A percentile compares a stretch with the other conserved stretches of the same genome.
Conservation (phyloP, 2,329 filamentous ascomycete genomes). For the Mycosphaerella sp. region DNA sequence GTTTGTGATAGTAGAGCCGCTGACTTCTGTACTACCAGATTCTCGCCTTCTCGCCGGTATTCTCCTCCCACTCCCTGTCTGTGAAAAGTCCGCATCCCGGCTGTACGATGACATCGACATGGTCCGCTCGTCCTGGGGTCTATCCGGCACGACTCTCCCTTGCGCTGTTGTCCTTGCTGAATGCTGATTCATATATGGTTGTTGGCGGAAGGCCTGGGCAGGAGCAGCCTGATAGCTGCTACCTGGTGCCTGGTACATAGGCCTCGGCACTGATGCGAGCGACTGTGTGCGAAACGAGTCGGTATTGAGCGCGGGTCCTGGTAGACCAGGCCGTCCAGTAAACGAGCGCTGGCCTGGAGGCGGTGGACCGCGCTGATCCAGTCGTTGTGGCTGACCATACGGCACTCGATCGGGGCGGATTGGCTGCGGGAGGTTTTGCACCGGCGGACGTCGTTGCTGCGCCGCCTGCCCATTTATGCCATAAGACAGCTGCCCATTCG, state of each 20-base stretch:
- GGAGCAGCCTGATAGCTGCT: constrained; percentile 55
- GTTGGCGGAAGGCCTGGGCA: constrained; percentile 70
- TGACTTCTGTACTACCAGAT: constrained; percentile 36
- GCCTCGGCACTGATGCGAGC: constrained; percentile 69
- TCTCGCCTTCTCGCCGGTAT: constrained; percentile 71
- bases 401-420: constrained; percentile 59
- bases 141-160: constrained; percentile 82
- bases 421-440: constrained; percentile 54
- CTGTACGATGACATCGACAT: constrained; percentile 92
- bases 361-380: constrained; percentile 54
- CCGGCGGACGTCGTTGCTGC: constrained; percentile 38
- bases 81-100: constrained; percentile 67
- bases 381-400: constrained; percentile 66
- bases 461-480: constrained; percentile 32
- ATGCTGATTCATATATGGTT: constrained; percentile 60
- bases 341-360: constrained; percentile 41
- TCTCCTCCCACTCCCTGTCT: constrained; percentile 87
- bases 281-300: constrained; percentile 92
- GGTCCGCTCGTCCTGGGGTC: constrained; percentile 74
- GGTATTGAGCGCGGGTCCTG: constrained; percentile 63
- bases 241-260: constrained; percentile 61
- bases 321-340: constrained; percentile 29
- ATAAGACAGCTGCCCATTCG: constrained; percentile 29
- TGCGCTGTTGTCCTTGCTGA: constrained; percentile 79
- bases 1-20: constrained; percentile 28